Evolutionary conservation across 2,329 filamentous ascomycete genomes (phyloP).

Genomic region (Ceratocystis destructans): DNA sequence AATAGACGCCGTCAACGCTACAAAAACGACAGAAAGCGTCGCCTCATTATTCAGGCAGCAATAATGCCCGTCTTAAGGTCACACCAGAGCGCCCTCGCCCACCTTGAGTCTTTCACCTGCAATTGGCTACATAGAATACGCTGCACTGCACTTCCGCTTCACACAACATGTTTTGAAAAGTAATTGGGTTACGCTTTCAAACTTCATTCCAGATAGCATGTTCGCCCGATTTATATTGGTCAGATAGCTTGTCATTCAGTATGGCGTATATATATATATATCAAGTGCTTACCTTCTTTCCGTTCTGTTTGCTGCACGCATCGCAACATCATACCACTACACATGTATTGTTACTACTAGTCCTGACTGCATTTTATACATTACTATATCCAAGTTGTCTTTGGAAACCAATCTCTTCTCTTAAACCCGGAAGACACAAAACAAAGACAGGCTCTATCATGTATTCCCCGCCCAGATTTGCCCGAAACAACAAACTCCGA

Average conservation of each 20-base stretch:
- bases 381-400: slow-evolving; percentile 5
- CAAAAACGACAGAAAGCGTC: neutral
- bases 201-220: too few species aligned
- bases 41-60: neutral
- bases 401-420: neutral
- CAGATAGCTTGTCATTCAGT: too few species aligned
- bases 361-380: neutral
- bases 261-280: too few species aligned
- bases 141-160: too few species aligned
- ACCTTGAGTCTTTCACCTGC: neutral
- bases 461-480: neutral
- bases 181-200: too few species aligned
- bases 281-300: too few species aligned
- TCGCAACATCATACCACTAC: neutral
- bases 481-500: neutral
- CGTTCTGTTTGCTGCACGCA: neutral
- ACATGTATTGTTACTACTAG: neutral
- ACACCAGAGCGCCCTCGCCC: neutral
- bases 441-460: neutral
- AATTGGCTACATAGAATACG: neutral
- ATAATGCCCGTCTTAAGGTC: neutral
- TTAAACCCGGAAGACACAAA: neutral
- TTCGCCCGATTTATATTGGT: too few species aligned
- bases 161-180: too few species aligned
- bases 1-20: neutral